Conservation (phyloP, 202 grass and related monocot species). For the Carex arenaria region DNA sequence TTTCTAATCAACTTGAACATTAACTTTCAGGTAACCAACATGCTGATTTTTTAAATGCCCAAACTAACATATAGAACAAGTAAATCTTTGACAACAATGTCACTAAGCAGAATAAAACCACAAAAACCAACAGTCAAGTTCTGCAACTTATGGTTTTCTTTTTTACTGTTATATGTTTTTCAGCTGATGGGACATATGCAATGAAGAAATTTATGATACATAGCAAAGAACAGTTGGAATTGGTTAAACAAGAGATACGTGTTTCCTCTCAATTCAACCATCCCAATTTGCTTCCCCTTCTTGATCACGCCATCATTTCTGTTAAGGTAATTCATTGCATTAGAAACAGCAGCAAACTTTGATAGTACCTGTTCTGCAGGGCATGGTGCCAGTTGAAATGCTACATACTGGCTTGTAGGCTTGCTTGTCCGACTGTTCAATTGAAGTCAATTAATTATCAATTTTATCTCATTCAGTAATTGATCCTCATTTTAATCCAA, state of each 20-base stretch:
- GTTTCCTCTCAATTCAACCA: conserved; percentile 85
- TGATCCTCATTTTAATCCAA: background rate
- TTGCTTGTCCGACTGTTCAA: background rate
- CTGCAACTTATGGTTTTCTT: background rate
- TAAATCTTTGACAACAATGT: background rate
- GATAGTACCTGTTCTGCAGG: background rate
- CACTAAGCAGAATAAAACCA: background rate
- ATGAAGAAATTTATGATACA: conserved; percentile 88
- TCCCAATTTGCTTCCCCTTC: conserved; percentile 93
- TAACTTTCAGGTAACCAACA: background rate
- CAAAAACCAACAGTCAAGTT: background rate
- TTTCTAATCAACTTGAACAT: background rate
- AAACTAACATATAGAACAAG: background rate
- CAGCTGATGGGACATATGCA: conserved; percentile 81
- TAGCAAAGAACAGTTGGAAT: conserved; percentile 63
- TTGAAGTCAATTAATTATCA: background rate
- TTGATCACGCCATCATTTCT: conserved; percentile 76
- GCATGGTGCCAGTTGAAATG: background rate
- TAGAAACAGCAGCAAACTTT: background rate
- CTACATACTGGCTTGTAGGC: background rate
- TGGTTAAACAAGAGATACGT: conserved; percentile 72
- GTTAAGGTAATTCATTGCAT: conserved; percentile 51
- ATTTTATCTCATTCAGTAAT: background rate
- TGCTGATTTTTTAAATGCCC: background rate
- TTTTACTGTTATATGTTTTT: conserved; percentile 24